Percentiles rank a stretch among this genome's conserved stretches.
Evolutionary conservation across 1,139 yeast genomes (phyloP).

Genomic region (Taiozyma sp.): DNA sequence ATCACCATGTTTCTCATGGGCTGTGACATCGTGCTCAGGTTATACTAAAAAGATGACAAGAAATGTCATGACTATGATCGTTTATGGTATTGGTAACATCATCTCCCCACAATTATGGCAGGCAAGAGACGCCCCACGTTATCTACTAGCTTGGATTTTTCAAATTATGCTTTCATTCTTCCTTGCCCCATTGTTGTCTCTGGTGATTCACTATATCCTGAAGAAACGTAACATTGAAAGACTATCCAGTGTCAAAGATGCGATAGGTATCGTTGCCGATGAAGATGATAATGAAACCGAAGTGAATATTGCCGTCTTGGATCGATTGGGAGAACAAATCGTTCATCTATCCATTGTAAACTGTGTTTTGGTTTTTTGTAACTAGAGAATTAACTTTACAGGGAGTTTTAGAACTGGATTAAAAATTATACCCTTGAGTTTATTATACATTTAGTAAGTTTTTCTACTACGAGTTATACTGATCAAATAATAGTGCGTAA

Average conservation of each 20-base stretch:
- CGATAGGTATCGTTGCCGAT: background rate
- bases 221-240: constrained; percentile 35
- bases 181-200: constrained; percentile 34
- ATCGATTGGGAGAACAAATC: constrained; percentile 40
- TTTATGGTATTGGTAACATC: constrained; percentile 37
- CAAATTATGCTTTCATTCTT: constrained; percentile 45
- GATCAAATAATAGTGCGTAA: background rate
- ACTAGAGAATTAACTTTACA: no score
- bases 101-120: constrained; percentile 44
- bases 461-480: background rate
- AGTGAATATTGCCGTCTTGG: constrained; percentile 38
- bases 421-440: background rate
- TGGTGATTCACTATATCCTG: constrained; percentile 37
- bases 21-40: constrained; percentile 32
- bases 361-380: no score
- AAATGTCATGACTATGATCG: constrained; percentile 33
- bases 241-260: constrained; percentile 1
- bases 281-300: constrained; percentile 19
- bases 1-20: constrained; percentile 37
- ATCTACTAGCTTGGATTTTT: constrained; percentile 48
- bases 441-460: background rate
- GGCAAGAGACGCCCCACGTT: constrained; percentile 36
- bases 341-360: constrained; percentile 36
- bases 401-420: background rate
- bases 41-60: constrained; percentile 38